These are phyloP conservation scores for Hortaea werneckii DNA, from an alignment of 2,329 filamentous ascomycete genomes.

Conservation along the genomic window DNA sequence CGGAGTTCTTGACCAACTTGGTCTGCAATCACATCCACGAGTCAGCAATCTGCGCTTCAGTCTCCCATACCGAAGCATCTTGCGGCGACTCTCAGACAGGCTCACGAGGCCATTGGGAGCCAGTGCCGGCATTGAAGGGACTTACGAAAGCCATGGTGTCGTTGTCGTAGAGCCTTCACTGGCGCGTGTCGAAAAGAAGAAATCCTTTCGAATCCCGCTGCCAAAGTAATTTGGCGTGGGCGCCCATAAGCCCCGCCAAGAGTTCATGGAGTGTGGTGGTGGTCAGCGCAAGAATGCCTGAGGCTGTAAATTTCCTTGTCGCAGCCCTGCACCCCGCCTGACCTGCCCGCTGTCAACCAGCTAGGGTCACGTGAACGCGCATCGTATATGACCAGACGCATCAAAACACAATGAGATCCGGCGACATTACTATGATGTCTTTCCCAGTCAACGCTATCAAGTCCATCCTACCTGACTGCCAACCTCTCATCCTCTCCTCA, in stretches of 20 bases:
- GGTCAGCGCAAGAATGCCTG: neutral
- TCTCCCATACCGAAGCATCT: slow-evolving; percentile 83
- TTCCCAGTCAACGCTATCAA: no score
- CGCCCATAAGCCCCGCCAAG: neutral
- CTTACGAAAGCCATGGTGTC: slow-evolving; percentile 40
- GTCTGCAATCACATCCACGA: slow-evolving; percentile 62
- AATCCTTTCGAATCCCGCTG: neutral
- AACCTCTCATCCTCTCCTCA: no score
- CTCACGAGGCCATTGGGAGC: slow-evolving; percentile 1
- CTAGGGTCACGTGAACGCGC: no score
- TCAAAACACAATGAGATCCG: no score
- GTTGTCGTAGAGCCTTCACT: slow-evolving; percentile 7
- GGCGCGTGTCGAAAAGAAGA: neutral
- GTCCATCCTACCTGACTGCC: no score
- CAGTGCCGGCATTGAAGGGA: slow-evolving; percentile 1
- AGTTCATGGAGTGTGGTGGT: neutral
- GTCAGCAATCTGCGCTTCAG: slow-evolving; percentile 99
- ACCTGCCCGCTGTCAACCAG: no score
- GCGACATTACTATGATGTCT: no score
- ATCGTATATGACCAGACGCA: no score
- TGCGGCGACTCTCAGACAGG: slow-evolving; percentile 64
- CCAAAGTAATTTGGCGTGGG: neutral
- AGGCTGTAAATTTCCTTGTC: neutral
- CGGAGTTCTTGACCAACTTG: slow-evolving; percentile 94
- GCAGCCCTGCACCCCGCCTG: no score